Base-by-base conservation (phyloP, 2,329 filamentous ascomycete species). In the Phoma sp. region DNA sequence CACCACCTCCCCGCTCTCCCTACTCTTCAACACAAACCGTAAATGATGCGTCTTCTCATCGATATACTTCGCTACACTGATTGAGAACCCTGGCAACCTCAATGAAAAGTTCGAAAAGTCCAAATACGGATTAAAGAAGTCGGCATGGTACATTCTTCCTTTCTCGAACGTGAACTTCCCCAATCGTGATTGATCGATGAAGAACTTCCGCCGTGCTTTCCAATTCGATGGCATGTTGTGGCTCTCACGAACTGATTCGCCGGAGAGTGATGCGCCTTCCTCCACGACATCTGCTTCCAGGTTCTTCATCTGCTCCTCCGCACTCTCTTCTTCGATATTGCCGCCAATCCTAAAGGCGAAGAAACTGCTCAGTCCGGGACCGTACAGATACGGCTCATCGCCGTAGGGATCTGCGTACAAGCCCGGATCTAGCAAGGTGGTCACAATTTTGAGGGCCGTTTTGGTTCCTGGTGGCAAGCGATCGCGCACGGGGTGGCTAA, bases 111-210 rank as follows among this genome's bases (percentile, higher is more conserved):
- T 78, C 1, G 75, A 74, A 61, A 80, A 81, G 56, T 81, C 78
- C 5, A 81, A 61, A 61, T 80, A 79, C 18, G 77, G 77, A 47
- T 81, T 81, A 68, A 77, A 80, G 53, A 81, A 80, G 49, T 81
- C 79, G 1, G 67, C 77, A 32, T 77, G 71, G 48, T 81, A 81
- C 47, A 75, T 47, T 17, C 79, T 52, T 0, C 74, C 78, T 49
- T 76, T 73, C 52, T 80, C 77, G 40, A 81, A 80, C 0, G 69
- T 67, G 40, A 80, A 77, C 0, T 55, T 42, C 25, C 75, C 65
- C 10, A 77, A 65, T 39, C 25, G 77, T 70, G 17, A 60, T 53
- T 61, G 53, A 5, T 72, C 66, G 5, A 79, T 66, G 53, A 79
- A 80, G 59, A 72, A 66, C 56, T 80, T 81, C 10, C 78, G 66